These are phyloP conservation scores for Aspergillus ibericus DNA, from an alignment of 2,329 filamentous ascomycete species.

Conservation along the genomic window DNA sequence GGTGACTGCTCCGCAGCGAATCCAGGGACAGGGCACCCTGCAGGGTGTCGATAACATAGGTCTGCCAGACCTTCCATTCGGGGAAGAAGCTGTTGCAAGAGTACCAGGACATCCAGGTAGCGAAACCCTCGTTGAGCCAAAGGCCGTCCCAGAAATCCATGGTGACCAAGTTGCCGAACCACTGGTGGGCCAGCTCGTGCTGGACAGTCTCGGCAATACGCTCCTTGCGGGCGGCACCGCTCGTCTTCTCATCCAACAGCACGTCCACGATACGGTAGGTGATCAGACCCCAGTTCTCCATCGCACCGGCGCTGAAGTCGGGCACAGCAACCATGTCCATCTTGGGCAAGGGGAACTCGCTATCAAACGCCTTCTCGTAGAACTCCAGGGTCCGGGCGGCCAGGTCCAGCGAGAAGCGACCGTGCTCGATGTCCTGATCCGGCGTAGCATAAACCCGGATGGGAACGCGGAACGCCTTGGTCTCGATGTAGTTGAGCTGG, in stretches of 20 bases:
- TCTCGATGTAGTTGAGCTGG: constrained; percentile 91
- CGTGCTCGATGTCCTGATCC: constrained; percentile 86
- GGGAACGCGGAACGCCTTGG: constrained; percentile 84
- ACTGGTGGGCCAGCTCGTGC: constrained; percentile 95
- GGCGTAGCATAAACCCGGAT: constrained; percentile 92
- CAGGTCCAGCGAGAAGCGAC: constrained; percentile 84
- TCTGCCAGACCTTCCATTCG: constrained; percentile 98
- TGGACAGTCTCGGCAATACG: constrained; percentile 93
- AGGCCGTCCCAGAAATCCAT: constrained; percentile 99
- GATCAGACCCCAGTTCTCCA: constrained; percentile 98
- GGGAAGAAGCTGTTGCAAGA: constrained; percentile 94
- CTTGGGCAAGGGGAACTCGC: constrained; percentile 82
- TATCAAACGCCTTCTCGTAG: constrained; percentile 93
- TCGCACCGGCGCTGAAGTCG: constrained; percentile 91
- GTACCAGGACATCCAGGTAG: constrained; percentile 92
- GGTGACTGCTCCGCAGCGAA: constrained; percentile 89
- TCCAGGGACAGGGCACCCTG: constrained; percentile 85
- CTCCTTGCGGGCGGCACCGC: constrained; percentile 85
- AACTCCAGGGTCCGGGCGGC: constrained; percentile 87
- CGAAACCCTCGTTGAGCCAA: constrained; percentile 93
- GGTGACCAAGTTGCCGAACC: constrained; percentile 96
- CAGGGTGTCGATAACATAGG: constrained; percentile 88
- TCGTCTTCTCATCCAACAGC: constrained; percentile 86
- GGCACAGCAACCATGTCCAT: constrained; percentile 97
- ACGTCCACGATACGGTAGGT: constrained; percentile 93